phyloP scores from a whole-genome alignment of 306 rosid genomes.

The Mimosa pudica region DNA sequence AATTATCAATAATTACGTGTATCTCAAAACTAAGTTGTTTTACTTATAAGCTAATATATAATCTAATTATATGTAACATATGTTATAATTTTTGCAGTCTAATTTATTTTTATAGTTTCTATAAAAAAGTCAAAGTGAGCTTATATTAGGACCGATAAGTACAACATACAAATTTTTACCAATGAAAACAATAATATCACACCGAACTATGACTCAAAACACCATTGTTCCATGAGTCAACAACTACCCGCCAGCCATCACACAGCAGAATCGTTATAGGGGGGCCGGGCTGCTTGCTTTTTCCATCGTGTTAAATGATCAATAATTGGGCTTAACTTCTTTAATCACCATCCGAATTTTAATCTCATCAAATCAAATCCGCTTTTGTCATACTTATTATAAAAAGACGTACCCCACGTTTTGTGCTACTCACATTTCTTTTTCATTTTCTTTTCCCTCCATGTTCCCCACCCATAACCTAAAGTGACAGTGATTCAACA shows the following conservation, averaged over 20 bases:
- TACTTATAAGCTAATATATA: no score
- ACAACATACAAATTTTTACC: no score
- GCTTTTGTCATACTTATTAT: conserved; percentile 1
- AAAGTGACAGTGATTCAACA: not conserved
- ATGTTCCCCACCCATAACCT: not conserved
- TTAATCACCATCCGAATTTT: conserved; percentile 13
- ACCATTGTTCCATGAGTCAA: not conserved
- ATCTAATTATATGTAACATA: no score
- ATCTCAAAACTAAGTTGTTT: no score
- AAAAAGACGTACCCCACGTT: conserved; percentile 21
- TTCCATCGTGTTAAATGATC: not conserved
- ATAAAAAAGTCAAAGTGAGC: no score
- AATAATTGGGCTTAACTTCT: conserved; percentile 1
- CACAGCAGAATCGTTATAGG: not conserved
- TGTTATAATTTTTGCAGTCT: no score
- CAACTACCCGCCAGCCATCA: conserved; percentile 2
- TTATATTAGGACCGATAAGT: no score
- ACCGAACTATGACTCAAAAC: not conserved
- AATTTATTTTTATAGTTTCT: no score
- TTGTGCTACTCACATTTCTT: not conserved
- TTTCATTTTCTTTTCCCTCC: not conserved
- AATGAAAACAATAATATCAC: not conserved
- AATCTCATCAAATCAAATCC: conserved; percentile 18
- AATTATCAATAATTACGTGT: no score
- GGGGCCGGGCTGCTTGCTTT: not conserved